These are phyloP conservation scores for Globisporangium mamillatum DNA, from an alignment of 352 stramenopile species.

Conservation along the genomic window DNA sequence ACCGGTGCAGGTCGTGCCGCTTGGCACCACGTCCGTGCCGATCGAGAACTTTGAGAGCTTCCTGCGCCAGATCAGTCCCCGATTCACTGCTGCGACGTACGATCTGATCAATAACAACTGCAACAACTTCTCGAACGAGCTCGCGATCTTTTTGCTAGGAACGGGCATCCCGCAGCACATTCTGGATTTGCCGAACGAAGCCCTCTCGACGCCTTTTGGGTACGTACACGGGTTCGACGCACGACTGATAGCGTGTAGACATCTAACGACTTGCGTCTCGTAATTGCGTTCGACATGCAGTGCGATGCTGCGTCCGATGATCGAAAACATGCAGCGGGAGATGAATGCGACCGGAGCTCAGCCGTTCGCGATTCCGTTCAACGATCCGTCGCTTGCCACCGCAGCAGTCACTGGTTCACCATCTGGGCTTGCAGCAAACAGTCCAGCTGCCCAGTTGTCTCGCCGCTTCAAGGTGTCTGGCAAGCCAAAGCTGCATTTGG, in stretches of 20 bases:
- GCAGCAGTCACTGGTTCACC: not conserved
- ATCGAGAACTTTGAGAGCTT: conserved; percentile 85
- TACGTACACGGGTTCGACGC: conserved; percentile 28
- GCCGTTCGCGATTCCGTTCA: conserved; percentile 72
- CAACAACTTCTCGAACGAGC: conserved; percentile 96
- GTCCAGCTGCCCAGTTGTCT: conserved; percentile 24
- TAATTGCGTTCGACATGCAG: conserved; percentile 22
- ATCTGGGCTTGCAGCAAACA: not conserved
- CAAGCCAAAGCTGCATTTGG: conserved; percentile 42
- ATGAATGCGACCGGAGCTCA: conserved; percentile 57
- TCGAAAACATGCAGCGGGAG: conserved; percentile 82
- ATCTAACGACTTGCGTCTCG: conserved; percentile 2
- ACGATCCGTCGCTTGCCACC: conserved; percentile 41
- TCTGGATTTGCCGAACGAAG: conserved; percentile 85
- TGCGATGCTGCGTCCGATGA: conserved; percentile 75
- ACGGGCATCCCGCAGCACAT: conserved; percentile 90
- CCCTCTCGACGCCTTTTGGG: conserved; percentile 88
- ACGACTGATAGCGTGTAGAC: not conserved
- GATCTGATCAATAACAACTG: conserved; percentile 95
- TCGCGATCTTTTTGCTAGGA: conserved; percentile 84
- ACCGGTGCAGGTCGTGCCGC: conserved; percentile 71
- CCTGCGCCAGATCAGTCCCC: conserved; percentile 61
- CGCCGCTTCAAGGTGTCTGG: conserved; percentile 60
- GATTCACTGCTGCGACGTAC: conserved; percentile 90
- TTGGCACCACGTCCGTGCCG: conserved; percentile 79